Evolutionary conservation across 176 grass and related monocot genomes (phyloP).

Genomic region (Metroxylon sagu): DNA sequence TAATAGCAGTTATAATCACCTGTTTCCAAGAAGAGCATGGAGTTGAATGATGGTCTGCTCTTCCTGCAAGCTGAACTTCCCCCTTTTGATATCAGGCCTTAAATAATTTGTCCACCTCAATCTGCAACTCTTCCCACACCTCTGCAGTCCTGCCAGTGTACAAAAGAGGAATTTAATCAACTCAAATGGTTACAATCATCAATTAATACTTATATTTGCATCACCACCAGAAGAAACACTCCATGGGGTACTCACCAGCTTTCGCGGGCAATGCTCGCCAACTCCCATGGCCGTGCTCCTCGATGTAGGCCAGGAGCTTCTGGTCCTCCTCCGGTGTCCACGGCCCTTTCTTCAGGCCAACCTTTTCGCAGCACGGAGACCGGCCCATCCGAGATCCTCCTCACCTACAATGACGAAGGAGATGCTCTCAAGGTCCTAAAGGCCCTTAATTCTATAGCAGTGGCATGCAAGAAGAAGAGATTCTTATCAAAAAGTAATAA

Average conservation of each 20-base stretch:
- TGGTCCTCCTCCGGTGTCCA: slow-evolving; percentile 86
- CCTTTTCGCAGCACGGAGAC: slow-evolving; percentile 91
- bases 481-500: background rate
- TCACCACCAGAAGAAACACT: background rate
- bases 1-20: slow-evolving; percentile 20
- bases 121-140: slow-evolving; percentile 94
- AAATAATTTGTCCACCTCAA: slow-evolving; percentile 96
- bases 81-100: slow-evolving; percentile 91
- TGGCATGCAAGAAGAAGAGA: slow-evolving; percentile 5
- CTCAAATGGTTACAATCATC: no score
- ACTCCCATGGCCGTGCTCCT: slow-evolving; percentile 93
- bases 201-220: no score
- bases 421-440: no score
- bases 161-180: background rate
- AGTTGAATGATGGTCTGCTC: slow-evolving; percentile 96
- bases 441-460: background rate
- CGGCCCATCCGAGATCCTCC: slow-evolving; percentile 40
- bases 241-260: slow-evolving; percentile 47
- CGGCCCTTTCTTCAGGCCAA: slow-evolving; percentile 87
- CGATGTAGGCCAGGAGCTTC: slow-evolving; percentile 83
- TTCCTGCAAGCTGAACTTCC: slow-evolving; percentile 97
- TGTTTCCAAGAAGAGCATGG: slow-evolving; percentile 91
- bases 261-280: slow-evolving; percentile 87
- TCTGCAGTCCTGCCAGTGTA: slow-evolving; percentile 58
- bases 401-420: background rate